A percentile compares a stretch with the other conserved stretches of the same genome.
These are phyloP conservation scores for Catharanthus roseus DNA, from an alignment of 257 asterid species.

Conservation along the genomic window DNA sequence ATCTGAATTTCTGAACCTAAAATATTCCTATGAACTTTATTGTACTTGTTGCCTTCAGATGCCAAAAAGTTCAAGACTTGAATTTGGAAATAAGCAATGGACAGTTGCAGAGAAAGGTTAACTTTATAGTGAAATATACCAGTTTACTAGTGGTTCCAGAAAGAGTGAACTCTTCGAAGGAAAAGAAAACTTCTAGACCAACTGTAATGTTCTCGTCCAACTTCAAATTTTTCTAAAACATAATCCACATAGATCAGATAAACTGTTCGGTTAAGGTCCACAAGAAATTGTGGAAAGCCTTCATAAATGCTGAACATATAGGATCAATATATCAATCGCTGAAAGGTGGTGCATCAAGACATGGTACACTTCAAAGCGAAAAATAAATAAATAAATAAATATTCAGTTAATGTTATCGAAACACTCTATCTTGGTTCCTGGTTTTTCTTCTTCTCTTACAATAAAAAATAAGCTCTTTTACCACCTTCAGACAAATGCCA, in stretches of 20 bases:
- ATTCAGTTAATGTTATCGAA: background rate
- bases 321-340: background rate
- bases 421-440: background rate
- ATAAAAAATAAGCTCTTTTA: background rate
- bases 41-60: background rate
- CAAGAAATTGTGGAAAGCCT: background rate
- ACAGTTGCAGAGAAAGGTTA: background rate
- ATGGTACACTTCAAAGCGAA: background rate
- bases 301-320: background rate
- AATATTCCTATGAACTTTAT: background rate
- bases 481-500: background rate
- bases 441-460: background rate
- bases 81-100: background rate
- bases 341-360: background rate
- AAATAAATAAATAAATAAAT: background rate
- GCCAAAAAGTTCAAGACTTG: background rate
- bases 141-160: background rate
- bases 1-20: background rate
- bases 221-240: background rate
- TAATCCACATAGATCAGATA: background rate
- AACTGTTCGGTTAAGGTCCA: background rate
- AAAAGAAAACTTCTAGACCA: background rate
- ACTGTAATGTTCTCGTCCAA: background rate
- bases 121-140: background rate
- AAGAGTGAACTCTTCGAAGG: background rate